Conservation (phyloP, 2,329 filamentous ascomycete species). For the Fusarium brevicatenulatum region DNA sequence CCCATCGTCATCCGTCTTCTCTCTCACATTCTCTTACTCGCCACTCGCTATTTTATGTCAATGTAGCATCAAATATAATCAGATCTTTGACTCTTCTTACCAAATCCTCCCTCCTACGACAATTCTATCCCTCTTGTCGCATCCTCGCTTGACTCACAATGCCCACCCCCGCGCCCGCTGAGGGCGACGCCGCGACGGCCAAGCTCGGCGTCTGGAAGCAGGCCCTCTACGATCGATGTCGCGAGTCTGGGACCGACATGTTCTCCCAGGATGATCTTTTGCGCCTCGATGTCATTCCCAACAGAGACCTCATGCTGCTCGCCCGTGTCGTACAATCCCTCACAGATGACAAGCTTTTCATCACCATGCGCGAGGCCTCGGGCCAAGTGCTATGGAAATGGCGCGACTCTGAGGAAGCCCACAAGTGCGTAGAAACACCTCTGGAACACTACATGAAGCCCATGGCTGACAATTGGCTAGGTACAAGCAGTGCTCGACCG, state of each 20-base stretch:
- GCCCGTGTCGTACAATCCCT: constrained; percentile 66
- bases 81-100: neutral
- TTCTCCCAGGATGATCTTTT: constrained; percentile 70
- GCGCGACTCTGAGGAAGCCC: constrained; percentile 68
- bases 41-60: constrained; percentile 32
- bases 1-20: constrained; percentile 17
- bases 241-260: constrained; percentile 59
- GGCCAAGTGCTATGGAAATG: constrained; percentile 64
- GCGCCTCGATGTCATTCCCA: constrained; percentile 66
- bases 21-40: neutral
- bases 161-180: constrained; percentile 44
- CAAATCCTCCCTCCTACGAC: neutral
- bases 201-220: constrained; percentile 65
- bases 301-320: constrained; percentile 64
- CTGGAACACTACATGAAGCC: neutral
- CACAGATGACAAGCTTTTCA: constrained; percentile 69
- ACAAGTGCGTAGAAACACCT: constrained; percentile 59
- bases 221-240: constrained; percentile 66
- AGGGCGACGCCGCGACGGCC: constrained; percentile 48
- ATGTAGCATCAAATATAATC: constrained; percentile 41
- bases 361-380: constrained; percentile 55
- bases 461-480: constrained; percentile 49
- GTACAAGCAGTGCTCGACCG: constrained; percentile 68
- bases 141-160: constrained; percentile 42
- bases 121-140: neutral